Evolutionary conservation across 371 early-diverging fungal genomes (phyloP).

Genomic region (Mucor velutinosus): DNA sequence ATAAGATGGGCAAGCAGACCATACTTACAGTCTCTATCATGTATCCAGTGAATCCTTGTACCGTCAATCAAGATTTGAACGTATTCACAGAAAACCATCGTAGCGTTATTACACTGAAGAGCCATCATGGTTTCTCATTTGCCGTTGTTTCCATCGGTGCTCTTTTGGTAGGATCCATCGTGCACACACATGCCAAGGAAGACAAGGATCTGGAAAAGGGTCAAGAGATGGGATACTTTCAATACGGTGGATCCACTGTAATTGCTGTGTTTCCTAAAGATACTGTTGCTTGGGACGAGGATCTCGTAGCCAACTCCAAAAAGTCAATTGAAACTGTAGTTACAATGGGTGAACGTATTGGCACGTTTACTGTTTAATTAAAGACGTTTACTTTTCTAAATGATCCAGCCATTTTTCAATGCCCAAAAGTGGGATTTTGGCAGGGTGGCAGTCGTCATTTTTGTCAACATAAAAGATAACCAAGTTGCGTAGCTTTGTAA

Average conservation of each 20-base stretch:
- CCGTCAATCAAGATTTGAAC: constrained; percentile 41
- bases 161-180: constrained; percentile 51
- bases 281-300: constrained; percentile 60
- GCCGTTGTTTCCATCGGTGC: constrained; percentile 52
- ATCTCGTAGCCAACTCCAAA: constrained; percentile 55
- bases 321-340: constrained; percentile 62
- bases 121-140: constrained; percentile 20
- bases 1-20: background rate
- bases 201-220: constrained; percentile 44
- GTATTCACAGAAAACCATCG: constrained; percentile 57
- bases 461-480: background rate
- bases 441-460: background rate
- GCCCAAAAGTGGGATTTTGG: background rate
- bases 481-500: background rate
- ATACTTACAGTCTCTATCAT: background rate
- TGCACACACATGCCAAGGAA: constrained; percentile 39
- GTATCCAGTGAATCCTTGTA: constrained; percentile 48
- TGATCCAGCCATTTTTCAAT: background rate
- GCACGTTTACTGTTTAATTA: constrained; percentile 2
- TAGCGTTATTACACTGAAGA: constrained; percentile 32
- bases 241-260: constrained; percentile 68
- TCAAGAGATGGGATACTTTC: constrained; percentile 74
- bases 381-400: background rate
- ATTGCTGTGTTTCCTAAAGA: constrained; percentile 63
- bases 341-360: constrained; percentile 44